These are phyloP conservation scores for Funneliformis geosporum DNA, from an alignment of 192 early-diverging fungal genomes.

Conservation along the genomic window DNA sequence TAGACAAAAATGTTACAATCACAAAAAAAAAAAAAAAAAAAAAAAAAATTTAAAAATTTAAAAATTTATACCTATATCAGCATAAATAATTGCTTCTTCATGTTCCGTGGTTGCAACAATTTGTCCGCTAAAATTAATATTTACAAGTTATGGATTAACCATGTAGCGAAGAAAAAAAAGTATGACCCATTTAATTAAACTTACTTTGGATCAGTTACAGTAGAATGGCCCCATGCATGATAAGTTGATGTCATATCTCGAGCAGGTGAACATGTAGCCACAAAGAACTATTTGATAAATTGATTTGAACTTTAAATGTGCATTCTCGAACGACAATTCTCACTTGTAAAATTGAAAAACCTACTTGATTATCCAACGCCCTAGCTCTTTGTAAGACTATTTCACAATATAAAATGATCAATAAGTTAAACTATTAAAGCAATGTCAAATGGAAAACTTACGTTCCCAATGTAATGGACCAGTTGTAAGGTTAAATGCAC, in stretches of 20 bases:
- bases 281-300: conserved; percentile 62
- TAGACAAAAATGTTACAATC: not conserved
- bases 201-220: conserved; percentile 78
- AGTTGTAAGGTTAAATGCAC: conserved; percentile 94
- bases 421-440: not conserved
- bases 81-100: conserved; percentile 78
- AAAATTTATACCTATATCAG: conserved; percentile 57
- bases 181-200: conserved; percentile 21
- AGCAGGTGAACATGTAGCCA: conserved; percentile 96
- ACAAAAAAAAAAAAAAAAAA: not conserved
- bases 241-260: conserved; percentile 74
- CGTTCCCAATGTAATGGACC: conserved; percentile 95
- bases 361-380: conserved; percentile 86
- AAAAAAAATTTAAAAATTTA: no score
- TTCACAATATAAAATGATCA: not conserved
- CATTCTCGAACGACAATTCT: no score
- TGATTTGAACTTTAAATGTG: not conserved
- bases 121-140: conserved; percentile 46
- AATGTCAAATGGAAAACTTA: conserved; percentile 5
- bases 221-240: conserved; percentile 94
- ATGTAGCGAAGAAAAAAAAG: no score
- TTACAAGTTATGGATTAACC: not conserved
- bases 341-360: no score
- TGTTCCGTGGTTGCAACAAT: conserved; percentile 77
- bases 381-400: conserved; percentile 51